Conservation (phyloP, 169 alveolate species). For the Pseudocohnilembus persalinus region DNA sequence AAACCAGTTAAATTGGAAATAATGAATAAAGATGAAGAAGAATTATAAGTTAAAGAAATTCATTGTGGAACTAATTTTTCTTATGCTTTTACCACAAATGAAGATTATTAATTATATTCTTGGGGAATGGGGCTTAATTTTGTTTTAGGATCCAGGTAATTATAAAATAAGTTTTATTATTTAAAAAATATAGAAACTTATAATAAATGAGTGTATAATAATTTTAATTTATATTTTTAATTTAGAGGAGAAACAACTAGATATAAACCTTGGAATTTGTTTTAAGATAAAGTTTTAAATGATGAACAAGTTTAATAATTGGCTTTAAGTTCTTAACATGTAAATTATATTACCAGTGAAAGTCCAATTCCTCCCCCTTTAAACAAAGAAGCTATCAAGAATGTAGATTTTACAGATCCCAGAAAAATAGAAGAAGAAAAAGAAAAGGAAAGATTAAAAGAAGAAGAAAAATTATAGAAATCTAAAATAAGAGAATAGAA, state of each 20-base stretch:
- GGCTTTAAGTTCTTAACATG: not conserved
- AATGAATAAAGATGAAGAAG: slow-evolving; percentile 14
- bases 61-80: not conserved
- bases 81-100: not conserved
- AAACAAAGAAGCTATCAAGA: not conserved
- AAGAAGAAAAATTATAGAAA: too few relatives aligned
- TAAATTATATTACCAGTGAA: not conserved
- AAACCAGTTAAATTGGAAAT: not conserved
- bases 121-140: not conserved
- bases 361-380: not conserved
- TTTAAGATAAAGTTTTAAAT: not conserved
- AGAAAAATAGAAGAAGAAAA: not conserved
- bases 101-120: not conserved
- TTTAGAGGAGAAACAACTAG: not conserved
- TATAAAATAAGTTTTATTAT: too few relatives aligned
- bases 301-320: not conserved
- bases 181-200: too few relatives aligned
- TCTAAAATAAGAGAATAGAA: too few relatives aligned
- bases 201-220: too few relatives aligned
- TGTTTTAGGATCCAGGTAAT: not conserved
- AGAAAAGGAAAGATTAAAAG: not conserved
- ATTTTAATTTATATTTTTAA: too few relatives aligned
- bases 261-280: not conserved
- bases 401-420: not conserved
- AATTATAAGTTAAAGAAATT: not conserved